Percentiles rank a stretch among this genome's conserved stretches.
Evolutionary conservation across 345 rosid species (phyloP).

Genomic region (Cardamine resedifolia): DNA sequence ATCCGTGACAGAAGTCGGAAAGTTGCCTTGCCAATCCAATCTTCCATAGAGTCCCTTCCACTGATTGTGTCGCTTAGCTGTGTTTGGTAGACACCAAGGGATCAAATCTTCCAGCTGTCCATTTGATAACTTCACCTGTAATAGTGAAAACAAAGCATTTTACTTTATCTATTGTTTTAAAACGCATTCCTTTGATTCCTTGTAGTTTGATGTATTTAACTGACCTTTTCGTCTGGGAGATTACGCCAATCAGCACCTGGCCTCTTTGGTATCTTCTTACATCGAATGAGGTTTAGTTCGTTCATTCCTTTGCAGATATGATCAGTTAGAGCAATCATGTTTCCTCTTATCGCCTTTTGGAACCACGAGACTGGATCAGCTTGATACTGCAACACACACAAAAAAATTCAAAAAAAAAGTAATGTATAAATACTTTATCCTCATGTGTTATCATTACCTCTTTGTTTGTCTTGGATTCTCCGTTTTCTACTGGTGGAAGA

Average conservation of each 20-base stretch:
- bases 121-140: constrained; percentile 58
- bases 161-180: not conserved
- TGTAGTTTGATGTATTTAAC: not conserved
- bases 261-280: constrained; percentile 68
- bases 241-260: constrained; percentile 97
- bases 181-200: not conserved
- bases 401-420: too few species aligned
- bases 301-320: constrained; percentile 85
- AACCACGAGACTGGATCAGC: constrained; percentile 74
- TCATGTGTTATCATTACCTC: constrained; percentile 46
- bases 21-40: constrained; percentile 91
- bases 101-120: constrained; percentile 69
- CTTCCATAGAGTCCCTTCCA: constrained; percentile 95
- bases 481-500: constrained; percentile 71
- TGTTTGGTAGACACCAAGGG: constrained; percentile 84
- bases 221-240: constrained; percentile 75
- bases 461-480: constrained; percentile 51
- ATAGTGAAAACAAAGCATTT: not conserved
- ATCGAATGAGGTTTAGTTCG: constrained; percentile 70
- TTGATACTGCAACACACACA: constrained; percentile 52
- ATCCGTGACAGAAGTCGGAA: constrained; percentile 83
- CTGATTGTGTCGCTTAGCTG: constrained; percentile 68
- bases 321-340: constrained; percentile 52
- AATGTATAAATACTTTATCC: constrained; percentile 6
- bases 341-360: constrained; percentile 69